Percentiles rank a stretch among this genome's conserved stretches.
Evolutionary conservation across 2,329 filamentous ascomycete genomes (phyloP).

Genomic region (Fusarium algeriense): DNA sequence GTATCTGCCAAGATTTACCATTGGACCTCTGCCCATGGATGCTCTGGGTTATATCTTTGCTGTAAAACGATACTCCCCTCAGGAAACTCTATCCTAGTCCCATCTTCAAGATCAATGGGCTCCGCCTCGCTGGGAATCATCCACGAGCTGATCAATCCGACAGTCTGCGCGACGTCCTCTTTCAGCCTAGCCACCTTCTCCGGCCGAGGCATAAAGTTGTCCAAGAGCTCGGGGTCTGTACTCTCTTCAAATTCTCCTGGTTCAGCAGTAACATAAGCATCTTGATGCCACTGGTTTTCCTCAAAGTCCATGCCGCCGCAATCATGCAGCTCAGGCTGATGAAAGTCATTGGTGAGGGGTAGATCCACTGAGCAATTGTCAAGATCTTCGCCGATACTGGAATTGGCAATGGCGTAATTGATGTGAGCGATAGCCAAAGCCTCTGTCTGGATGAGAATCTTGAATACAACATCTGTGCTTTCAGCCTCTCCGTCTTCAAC

Average conservation of each 20-base stretch:
- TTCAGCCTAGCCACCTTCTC: constrained; percentile 1
- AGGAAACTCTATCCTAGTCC: background rate
- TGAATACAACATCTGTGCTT: constrained; percentile 6
- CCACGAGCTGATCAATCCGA: background rate
- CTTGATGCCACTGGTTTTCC: background rate
- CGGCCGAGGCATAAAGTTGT: background rate
- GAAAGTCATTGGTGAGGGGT: constrained; percentile 8
- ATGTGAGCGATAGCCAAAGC: background rate
- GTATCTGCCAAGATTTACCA: background rate
- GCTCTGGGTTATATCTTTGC: background rate
- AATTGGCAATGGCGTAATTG: background rate
- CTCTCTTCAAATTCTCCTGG: constrained; percentile 7
- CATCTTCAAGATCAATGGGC: background rate
- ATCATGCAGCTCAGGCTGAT: background rate
- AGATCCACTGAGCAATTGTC: background rate
- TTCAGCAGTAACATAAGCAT: background rate
- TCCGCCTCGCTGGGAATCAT: background rate
- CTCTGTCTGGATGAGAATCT: constrained; percentile 6
- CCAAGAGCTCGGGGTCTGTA: background rate
- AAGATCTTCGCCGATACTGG: background rate
- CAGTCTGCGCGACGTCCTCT: background rate
- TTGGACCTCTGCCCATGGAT: constrained; percentile 1
- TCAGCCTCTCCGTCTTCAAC: background rate
- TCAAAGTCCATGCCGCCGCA: background rate
- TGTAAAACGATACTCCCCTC: background rate